phyloP scores from a whole-genome alignment of 306 rosid species.

The Herpetospermum pedunculosum region DNA sequence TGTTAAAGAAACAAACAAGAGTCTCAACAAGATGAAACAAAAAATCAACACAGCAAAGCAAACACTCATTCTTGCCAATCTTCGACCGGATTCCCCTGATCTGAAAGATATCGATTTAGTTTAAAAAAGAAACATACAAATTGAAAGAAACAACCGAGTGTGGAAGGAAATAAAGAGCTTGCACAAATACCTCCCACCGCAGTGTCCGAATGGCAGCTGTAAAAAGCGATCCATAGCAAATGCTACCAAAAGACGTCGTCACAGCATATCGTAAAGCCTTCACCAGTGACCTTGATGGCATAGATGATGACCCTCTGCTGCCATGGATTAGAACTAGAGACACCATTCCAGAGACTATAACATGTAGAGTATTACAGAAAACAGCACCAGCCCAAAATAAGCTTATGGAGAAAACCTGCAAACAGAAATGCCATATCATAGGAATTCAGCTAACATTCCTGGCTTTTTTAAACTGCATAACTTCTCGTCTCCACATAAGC shows the following conservation, averaged over 20 bases:
- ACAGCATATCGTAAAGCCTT: slow-evolving; percentile 63
- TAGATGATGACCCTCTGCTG: slow-evolving; percentile 46
- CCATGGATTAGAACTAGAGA: slow-evolving; percentile 75
- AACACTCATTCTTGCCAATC: slow-evolving; percentile 89
- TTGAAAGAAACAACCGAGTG: background rate
- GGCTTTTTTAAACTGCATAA: background rate
- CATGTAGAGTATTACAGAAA: slow-evolving; percentile 84
- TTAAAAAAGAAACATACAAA: background rate
- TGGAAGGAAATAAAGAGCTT: background rate
- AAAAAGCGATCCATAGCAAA: slow-evolving; percentile 94
- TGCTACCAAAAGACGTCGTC: slow-evolving; percentile 95
- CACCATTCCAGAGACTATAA: slow-evolving; percentile 87
- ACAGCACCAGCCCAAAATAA: slow-evolving; percentile 99
- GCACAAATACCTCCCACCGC: slow-evolving; percentile 70
- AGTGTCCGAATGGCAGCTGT: slow-evolving; percentile 92
- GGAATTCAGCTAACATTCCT: slow-evolving; percentile 11
- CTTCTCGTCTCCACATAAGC: slow-evolving; percentile 15
- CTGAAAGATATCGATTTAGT: slow-evolving; percentile 23
- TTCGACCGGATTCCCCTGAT: slow-evolving; percentile 86
- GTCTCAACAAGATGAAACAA: slow-evolving; percentile 95
- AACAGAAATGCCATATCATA: slow-evolving; percentile 16
- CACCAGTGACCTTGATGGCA: slow-evolving; percentile 51
- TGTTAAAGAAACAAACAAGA: slow-evolving; percentile 92
- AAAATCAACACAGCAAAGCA: slow-evolving; percentile 95
- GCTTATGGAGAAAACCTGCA: slow-evolving; percentile 88